Base-by-base conservation (phyloP, 148 eudicot species). In the Chenopodium album region DNA sequence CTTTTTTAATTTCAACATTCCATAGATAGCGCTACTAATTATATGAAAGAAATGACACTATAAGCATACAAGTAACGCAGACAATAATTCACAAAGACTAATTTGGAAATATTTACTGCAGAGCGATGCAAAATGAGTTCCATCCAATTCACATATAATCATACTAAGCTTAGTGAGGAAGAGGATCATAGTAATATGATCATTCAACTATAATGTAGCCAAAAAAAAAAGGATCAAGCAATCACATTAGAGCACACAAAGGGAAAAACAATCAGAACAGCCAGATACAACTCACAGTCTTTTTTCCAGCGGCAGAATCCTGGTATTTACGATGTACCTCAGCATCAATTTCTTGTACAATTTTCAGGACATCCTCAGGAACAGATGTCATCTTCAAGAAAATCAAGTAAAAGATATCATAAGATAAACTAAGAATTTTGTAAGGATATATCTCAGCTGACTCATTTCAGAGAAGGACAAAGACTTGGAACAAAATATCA, bases 301-400 rank as follows among this genome's bases (percentile, higher is more conserved):
- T 47, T 54, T 60, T 67, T 60, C 73, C 67, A 71, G 68, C 71
- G 31, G 85, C 75, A 81, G 72, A 22, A 47, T 16, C 75, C 72
- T 75, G 82, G 52, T 66, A 26, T 64, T 73, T 72, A 50, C 79
- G 78, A 78, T 48, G 77, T 69, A 88, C 31, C 52, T 85, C 85
- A 65, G 80, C 82, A 34, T 76, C 76, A 71, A 85, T 78, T 68
- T 74, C 82, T 78, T 68, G 82, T 44, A 76, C 76, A 71, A 47
- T 82, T 71, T 83, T 76, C 78, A 75, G 10, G n/a, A 88, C 76
- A 78, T 70, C 76, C 69, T 76, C 76, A 32, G 88, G 80, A 66
- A 83, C 69, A 75, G 72, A 50, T 64, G 80, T 76, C 32, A 26
- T 60, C 88, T 85, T 32, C 76, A 86, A 1, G 23, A 86, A 81